These are phyloP conservation scores for Boletus rubescentipes DNA, from an alignment of 768 basidiomycete genomes.

Conservation along the genomic window DNA sequence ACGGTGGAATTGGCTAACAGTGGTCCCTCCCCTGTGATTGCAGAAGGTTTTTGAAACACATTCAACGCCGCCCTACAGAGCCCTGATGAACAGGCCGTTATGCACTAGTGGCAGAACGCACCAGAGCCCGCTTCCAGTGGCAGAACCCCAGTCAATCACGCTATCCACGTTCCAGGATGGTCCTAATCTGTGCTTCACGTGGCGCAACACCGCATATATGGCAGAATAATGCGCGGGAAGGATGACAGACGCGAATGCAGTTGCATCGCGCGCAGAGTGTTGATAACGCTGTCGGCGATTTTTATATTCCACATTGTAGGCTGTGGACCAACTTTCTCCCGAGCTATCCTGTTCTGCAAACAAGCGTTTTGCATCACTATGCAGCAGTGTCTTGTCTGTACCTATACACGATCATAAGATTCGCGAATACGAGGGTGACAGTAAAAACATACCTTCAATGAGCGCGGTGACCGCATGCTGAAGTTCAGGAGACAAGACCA, in stretches of 20 bases:
- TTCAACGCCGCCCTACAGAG: slow-evolving; percentile 60
- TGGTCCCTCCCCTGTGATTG: slow-evolving; percentile 30
- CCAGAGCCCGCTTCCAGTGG: slow-evolving; percentile 83
- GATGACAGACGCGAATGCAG: slow-evolving; percentile 84
- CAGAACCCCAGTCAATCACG: slow-evolving; percentile 84
- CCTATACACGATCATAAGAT: slow-evolving; percentile 38
- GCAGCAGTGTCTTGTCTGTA: slow-evolving; percentile 62
- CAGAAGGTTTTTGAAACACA: slow-evolving; percentile 52
- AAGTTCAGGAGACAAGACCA: slow-evolving; percentile 72
- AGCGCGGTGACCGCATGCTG: slow-evolving; percentile 61
- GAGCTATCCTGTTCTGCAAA: slow-evolving; percentile 43
- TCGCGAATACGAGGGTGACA: slow-evolving; percentile 3
- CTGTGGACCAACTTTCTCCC: slow-evolving; percentile 49
- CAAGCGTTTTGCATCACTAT: slow-evolving; percentile 69
- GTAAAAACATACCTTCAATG: slow-evolving; percentile 54
- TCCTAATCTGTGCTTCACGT: slow-evolving; percentile 64
- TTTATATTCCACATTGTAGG: slow-evolving; percentile 59
- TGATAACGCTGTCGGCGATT: slow-evolving; percentile 55
- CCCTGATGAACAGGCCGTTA: slow-evolving; percentile 10
- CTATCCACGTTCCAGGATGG: slow-evolving; percentile 55
- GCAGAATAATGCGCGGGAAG: slow-evolving; percentile 85
- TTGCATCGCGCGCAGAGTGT: slow-evolving; percentile 69
- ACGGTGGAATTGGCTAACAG: slow-evolving; percentile 51
- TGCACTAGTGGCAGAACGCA: slow-evolving; percentile 32
- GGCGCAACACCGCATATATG: slow-evolving; percentile 69